phyloP scores from a whole-genome alignment of 441 rosid genomes.

The Cnidoscolus chayamansa region DNA sequence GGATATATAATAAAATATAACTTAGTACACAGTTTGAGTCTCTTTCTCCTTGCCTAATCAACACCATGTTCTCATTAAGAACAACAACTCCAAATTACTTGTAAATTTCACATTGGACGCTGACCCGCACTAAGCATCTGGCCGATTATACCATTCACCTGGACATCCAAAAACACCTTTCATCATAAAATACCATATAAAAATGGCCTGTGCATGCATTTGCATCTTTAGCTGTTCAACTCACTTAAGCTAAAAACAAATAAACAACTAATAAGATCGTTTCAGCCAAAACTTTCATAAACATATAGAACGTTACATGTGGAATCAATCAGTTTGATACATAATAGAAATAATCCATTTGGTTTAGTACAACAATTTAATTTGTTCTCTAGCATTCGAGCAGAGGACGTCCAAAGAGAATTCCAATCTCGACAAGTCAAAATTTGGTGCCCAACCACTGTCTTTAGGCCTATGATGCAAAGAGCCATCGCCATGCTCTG shows the following conservation, averaged over 20 bases:
- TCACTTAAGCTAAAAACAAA: not conserved
- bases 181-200: not conserved
- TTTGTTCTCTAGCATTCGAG: no score
- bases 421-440: no score
- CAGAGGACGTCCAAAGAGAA: no score
- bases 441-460: no score
- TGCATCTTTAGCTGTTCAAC: constrained; percentile 5
- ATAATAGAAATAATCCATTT: no score
- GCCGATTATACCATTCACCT: constrained; percentile 81
- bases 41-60: not conserved
- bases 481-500: no score
- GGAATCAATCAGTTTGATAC: no score
- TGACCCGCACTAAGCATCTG: constrained; percentile 83
- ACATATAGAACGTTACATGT: not conserved
- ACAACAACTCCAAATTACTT: not conserved
- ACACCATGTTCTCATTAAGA: constrained; percentile 5
- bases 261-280: not conserved
- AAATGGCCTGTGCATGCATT: not conserved
- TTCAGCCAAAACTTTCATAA: not conserved
- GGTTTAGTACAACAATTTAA: no score
- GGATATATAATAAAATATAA: not conserved
- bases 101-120: constrained; percentile 54
- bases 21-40: not conserved
- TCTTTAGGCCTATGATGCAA: no score
- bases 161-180: constrained; percentile 14